Conservation (phyloP, 1,284 basidiomycete genomes). For the Peniophora sp. region DNA sequence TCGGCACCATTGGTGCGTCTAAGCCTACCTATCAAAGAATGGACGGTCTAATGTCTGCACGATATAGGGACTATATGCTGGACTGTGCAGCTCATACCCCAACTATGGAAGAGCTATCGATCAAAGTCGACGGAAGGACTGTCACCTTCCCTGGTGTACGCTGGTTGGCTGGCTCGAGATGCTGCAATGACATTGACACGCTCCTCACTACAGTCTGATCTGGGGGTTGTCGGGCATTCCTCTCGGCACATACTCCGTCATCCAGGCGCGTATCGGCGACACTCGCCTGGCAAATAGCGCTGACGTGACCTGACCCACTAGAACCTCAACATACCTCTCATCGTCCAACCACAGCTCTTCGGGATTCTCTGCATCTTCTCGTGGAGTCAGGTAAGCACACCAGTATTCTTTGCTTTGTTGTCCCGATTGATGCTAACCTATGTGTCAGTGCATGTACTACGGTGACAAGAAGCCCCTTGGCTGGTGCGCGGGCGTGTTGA, state of each 20-base stretch:
- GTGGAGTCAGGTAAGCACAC: constrained; percentile 51
- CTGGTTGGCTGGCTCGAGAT: neutral
- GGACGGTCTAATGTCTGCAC: neutral
- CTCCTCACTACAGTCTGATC: constrained; percentile 34
- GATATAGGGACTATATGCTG: constrained; percentile 53
- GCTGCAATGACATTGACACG: too few relatives aligned
- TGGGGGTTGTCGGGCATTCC: constrained; percentile 62
- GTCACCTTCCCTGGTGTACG: constrained; percentile 61
- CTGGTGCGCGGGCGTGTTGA: constrained; percentile 21
- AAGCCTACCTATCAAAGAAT: neutral
- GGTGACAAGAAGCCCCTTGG: constrained; percentile 28
- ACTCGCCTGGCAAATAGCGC: too few relatives aligned
- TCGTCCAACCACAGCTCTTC: constrained; percentile 72
- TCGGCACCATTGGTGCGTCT: constrained; percentile 34
- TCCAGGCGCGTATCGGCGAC: constrained; percentile 25
- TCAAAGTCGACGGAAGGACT: constrained; percentile 67
- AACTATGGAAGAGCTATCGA: constrained; percentile 71
- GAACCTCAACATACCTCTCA: constrained; percentile 66
- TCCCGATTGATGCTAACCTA: constrained; percentile 1
- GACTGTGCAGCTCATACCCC: constrained; percentile 67
- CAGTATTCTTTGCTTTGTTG: neutral
- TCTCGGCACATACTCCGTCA: constrained; percentile 64
- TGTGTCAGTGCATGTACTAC: constrained; percentile 68
- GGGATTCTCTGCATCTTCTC: constrained; percentile 54
- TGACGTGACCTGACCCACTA: too few relatives aligned